These are phyloP conservation scores for Colletotrichum eleusines DNA, from an alignment of 2,329 filamentous ascomycete species.

Conservation along the genomic window DNA sequence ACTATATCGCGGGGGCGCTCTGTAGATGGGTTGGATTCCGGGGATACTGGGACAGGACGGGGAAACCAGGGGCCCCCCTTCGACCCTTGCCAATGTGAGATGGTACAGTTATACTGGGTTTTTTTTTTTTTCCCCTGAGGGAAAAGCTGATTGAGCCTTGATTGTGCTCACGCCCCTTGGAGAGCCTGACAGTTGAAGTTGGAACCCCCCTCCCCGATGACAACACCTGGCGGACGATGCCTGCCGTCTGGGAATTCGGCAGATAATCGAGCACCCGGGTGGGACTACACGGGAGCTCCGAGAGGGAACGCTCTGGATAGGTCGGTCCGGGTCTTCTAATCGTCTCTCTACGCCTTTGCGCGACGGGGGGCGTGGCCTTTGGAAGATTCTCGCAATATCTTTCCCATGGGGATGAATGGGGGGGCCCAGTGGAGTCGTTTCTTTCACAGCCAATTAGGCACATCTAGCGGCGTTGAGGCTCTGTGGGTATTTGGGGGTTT, in stretches of 20 bases:
- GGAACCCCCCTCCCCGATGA: conserved; percentile 27
- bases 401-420: conserved; percentile 23
- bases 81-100: conserved; percentile 13
- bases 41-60: conserved; percentile 19
- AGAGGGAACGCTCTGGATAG: background rate
- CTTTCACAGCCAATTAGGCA: background rate
- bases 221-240: conserved; percentile 12
- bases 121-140: too few species aligned
- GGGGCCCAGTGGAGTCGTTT: background rate
- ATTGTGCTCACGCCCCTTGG: conserved; percentile 21
- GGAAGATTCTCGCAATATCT: conserved; percentile 35
- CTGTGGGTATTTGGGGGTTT: conserved; percentile 7
- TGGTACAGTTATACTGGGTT: too few species aligned
- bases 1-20: conserved; percentile 31
- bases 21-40: conserved; percentile 28
- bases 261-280: conserved; percentile 15
- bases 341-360: background rate
- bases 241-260: background rate
- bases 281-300: conserved; percentile 18
- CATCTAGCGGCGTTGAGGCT: conserved; percentile 1
- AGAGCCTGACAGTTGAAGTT: background rate
- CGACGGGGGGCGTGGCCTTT: conserved; percentile 18
- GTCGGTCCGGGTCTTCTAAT: background rate
- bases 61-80: conserved; percentile 15
- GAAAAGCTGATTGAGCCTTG: conserved; percentile 11